A percentile compares a stretch with the other conserved stretches of the same genome.
These are phyloP conservation scores for Angomonas ambiguus DNA, from an alignment of 208 protist genomes.

Conservation along the genomic window DNA sequence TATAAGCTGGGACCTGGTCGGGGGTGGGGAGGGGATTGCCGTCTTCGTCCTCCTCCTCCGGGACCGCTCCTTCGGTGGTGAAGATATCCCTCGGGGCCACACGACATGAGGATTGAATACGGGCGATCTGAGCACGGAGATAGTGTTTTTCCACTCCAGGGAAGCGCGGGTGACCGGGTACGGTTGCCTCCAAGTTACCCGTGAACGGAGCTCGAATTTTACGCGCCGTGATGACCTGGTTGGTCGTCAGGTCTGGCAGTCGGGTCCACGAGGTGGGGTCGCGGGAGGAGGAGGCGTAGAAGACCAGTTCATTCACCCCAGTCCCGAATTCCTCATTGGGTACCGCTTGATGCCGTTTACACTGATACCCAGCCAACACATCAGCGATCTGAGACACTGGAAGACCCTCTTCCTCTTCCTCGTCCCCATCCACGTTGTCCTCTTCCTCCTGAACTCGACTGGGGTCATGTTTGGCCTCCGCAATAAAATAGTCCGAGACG, in stretches of 20 bases:
- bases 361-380: constrained; percentile 48
- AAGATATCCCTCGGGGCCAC: constrained; percentile 83
- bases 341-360: constrained; percentile 27
- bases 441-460: constrained; percentile 70
- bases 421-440: constrained; percentile 38
- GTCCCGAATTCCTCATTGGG: constrained; percentile 55
- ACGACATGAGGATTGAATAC: constrained; percentile 87
- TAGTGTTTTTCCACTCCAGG: constrained; percentile 91
- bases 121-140: constrained; percentile 94
- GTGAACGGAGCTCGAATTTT: constrained; percentile 87
- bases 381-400: constrained; percentile 64
- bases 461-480: constrained; percentile 75
- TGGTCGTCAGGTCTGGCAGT: constrained; percentile 90
- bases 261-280: constrained; percentile 82
- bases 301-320: constrained; percentile 86
- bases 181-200: constrained; percentile 82
- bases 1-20: constrained; percentile 68
- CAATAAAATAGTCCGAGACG: constrained; percentile 85
- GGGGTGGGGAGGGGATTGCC: constrained; percentile 48
- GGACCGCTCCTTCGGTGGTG: constrained; percentile 75
- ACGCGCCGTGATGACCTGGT: constrained; percentile 82
- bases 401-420: constrained; percentile 58
- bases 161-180: constrained; percentile 89
- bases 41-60: constrained; percentile 86
- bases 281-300: constrained; percentile 76